These are phyloP conservation scores for Melaleuca quinquenervia DNA, from an alignment of 345 rosid species.

Conservation along the genomic window DNA sequence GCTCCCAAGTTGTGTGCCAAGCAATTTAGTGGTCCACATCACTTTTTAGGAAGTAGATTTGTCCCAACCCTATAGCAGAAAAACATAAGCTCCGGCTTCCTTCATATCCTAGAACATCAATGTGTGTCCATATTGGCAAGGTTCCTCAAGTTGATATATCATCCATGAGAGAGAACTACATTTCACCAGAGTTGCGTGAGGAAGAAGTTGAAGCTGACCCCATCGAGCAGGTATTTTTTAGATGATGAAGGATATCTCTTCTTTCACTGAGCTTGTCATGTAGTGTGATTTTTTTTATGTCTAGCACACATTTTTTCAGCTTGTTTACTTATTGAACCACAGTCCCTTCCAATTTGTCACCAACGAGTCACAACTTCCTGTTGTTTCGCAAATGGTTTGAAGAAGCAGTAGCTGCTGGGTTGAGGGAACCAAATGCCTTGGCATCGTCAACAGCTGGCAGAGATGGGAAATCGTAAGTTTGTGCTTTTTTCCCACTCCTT, in stretches of 20 bases:
- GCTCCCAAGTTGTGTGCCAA: slow-evolving; percentile 89
- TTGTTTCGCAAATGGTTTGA: slow-evolving; percentile 89
- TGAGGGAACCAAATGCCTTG: slow-evolving; percentile 93
- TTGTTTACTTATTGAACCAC: neutral
- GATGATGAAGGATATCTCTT: neutral
- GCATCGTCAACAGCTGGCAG: slow-evolving; percentile 64
- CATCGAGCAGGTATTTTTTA: slow-evolving; percentile 49
- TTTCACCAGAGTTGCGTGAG: slow-evolving; percentile 77
- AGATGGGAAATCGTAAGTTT: slow-evolving; percentile 61
- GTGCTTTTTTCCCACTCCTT: neutral
- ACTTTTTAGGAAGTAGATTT: slow-evolving; percentile 95
- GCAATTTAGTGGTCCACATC: slow-evolving; percentile 72
- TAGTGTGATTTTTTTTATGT: neutral
- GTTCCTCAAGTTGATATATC: slow-evolving; percentile 71
- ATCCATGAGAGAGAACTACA: slow-evolving; percentile 76
- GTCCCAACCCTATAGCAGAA: slow-evolving; percentile 64
- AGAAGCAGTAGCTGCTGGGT: slow-evolving; percentile 63
- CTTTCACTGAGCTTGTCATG: neutral
- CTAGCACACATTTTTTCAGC: neutral
- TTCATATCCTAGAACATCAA: slow-evolving; percentile 76
- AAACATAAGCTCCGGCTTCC: slow-evolving; percentile 78
- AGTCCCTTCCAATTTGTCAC: neutral
- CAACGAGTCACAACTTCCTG: slow-evolving; percentile 6
- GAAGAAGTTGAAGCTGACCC: slow-evolving; percentile 68
- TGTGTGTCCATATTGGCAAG: slow-evolving; percentile 92